Evolutionary conservation across 2,329 filamentous ascomycete genomes (phyloP), one percentile per base, ranked within the genome.

Genomic region (Cytospora mali): DNA sequence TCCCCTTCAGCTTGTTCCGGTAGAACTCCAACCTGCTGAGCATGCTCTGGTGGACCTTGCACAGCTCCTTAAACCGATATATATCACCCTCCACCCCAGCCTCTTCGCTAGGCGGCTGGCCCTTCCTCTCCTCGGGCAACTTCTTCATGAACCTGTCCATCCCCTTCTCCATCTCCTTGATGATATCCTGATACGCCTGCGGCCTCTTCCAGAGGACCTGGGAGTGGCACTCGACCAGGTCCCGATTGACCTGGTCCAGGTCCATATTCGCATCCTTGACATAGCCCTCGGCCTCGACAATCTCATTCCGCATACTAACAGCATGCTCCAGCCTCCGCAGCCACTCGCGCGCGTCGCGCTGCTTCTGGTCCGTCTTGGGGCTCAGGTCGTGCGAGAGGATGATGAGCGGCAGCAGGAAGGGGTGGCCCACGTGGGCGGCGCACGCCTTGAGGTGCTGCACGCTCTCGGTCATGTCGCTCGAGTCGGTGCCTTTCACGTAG

Each of bases 171-270:
- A 87, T 78, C 67, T 81, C 79, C 33, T 72, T 73, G 58, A 81
- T 74, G 58, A 86, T 81, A 58, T 82, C 81, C 70, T 80, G 73
- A 68, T 87, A 88, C 1, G 86, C 84, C 72, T 86, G 83, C 1
- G 85, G 85, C 35, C 85, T 77, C 73, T 87, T 86, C 84, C 84
- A 87, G 66, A 87, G 76, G 31, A 87, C 84, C 68, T 85, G 83
- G 0, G 81, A 80, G 69, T 88, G 84, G 67, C 85, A 88, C 74
- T 88, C 85, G 65, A 88, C 85, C 51, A 88, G 76, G 69, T 87
- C 84, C 29, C 83, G 77, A 70, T 84, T 88, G 71, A 88, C 78
- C 60, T 81, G 79, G 69, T 88, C 85, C 2, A 88, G 76, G 66
- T 87, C 83, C 53, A 88, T 75, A 9, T 79, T 79, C 49, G 78